phyloP scores from a whole-genome alignment of 164 flowering plant species.

The Litsea cubeba region DNA sequence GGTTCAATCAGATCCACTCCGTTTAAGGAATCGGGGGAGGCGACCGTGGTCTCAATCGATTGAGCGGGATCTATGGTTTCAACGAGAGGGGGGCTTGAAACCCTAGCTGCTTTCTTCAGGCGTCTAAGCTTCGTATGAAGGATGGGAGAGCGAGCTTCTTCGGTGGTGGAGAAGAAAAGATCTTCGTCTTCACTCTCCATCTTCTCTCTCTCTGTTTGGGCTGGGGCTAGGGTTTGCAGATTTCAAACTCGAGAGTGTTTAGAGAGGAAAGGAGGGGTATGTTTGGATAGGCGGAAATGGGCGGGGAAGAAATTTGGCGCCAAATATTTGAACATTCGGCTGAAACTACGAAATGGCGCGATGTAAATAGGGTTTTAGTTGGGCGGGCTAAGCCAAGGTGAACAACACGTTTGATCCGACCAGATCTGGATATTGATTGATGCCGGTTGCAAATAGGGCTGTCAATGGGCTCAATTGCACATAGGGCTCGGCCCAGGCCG shows the following conservation, averaged over 20 bases:
- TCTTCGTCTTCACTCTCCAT: constrained; percentile 79
- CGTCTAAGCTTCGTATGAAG: constrained; percentile 49
- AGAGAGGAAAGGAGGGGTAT: not conserved
- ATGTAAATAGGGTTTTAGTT: too few relatives aligned
- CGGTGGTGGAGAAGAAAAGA: constrained; percentile 24
- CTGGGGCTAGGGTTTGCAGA: constrained; percentile 13
- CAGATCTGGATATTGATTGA: too few relatives aligned
- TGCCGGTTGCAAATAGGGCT: too few relatives aligned
- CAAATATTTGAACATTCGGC: constrained; percentile 6
- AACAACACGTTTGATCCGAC: too few relatives aligned
- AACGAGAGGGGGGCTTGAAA: constrained; percentile 2
- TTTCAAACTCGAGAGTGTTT: not conserved
- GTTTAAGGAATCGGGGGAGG: not conserved
- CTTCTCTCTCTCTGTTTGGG: not conserved
- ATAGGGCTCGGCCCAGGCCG: too few relatives aligned
- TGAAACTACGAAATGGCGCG: not conserved
- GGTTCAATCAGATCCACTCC: not conserved
- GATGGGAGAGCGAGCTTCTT: constrained; percentile 32
- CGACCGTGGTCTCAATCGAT: not conserved
- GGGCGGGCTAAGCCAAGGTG: too few relatives aligned
- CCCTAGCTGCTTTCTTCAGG: constrained; percentile 36
- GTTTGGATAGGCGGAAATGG: not conserved
- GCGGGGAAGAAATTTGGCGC: constrained; percentile 12
- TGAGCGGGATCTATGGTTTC: constrained; percentile 5
- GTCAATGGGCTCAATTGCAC: too few relatives aligned